phyloP scores from a whole-genome alignment of 1,139 yeast species.

The Lodderomyces oxycetoniae region DNA sequence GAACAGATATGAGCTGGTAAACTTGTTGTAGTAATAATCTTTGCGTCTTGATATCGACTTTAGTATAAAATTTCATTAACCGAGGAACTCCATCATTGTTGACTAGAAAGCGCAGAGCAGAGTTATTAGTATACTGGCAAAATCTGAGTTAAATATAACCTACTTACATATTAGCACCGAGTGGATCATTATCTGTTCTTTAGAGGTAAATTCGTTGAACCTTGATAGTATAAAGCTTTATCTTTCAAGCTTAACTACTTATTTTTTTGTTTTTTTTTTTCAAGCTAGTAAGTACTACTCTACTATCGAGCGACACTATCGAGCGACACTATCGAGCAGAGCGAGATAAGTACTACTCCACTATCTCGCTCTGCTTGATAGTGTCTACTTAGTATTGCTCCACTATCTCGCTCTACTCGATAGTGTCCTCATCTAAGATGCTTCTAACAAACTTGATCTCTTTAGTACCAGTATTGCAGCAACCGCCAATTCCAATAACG shows the following conservation, averaged over 20 bases:
- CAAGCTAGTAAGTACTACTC: no score
- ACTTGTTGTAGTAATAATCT: slow-evolving; percentile 70
- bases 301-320: no score
- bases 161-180: slow-evolving; percentile 85
- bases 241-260: no score
- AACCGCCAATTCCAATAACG: slow-evolving; percentile 49
- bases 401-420: no score
- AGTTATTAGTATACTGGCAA: no score
- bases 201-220: no score
- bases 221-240: no score
- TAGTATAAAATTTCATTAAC: slow-evolving; percentile 85
- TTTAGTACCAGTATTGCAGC: slow-evolving; percentile 51
- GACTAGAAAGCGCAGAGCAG: slow-evolving; percentile 38
- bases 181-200: slow-evolving; percentile 82
- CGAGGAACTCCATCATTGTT: slow-evolving; percentile 93
- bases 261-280: no score
- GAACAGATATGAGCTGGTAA: slow-evolving; percentile 59
- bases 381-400: no score
- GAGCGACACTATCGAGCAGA: no score
- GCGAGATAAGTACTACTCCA: no score
- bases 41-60: slow-evolving; percentile 77
- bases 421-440: background rate
- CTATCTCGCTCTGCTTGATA: no score
- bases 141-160: slow-evolving; percentile 26
- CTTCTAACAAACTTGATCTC: slow-evolving; percentile 26